A percentile compares a stretch with the other conserved stretches of the same genome.
Evolutionary conservation across 2,329 filamentous ascomycete species (phyloP).

Genomic region (Penicillium sp.): DNA sequence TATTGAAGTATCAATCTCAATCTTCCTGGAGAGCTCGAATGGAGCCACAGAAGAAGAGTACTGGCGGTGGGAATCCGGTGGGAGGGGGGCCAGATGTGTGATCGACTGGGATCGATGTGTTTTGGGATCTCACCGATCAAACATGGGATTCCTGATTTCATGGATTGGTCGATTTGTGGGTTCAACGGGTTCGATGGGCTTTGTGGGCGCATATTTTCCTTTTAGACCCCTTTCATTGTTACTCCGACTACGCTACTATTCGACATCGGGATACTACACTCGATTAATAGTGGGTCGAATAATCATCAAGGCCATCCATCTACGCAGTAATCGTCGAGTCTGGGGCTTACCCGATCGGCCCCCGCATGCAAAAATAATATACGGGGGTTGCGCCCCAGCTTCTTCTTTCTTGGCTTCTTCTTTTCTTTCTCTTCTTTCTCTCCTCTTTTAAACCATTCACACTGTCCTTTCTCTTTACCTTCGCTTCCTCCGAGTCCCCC

Average conservation of each 20-base stretch:
- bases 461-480: not conserved
- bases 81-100: not conserved
- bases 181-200: not conserved
- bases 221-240: not conserved
- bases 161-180: not conserved
- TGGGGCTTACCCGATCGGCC: slow-evolving; percentile 3
- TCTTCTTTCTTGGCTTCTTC: not conserved
- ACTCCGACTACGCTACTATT: not conserved
- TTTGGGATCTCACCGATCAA: not conserved
- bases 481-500: not conserved
- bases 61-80: not conserved
- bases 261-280: not conserved
- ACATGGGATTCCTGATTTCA: not conserved
- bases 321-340: not conserved
- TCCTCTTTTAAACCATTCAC: not conserved
- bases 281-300: not conserved
- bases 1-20: not conserved
- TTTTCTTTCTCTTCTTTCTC: not conserved
- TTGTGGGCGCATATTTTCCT: not conserved
- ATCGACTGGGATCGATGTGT: not conserved
- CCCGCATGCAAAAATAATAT: slow-evolving; percentile 4
- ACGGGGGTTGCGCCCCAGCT: slow-evolving; percentile 9
- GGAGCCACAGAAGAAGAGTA: not conserved
- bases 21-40: not conserved
- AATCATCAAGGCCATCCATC: not conserved